Evolutionary conservation across 1,139 yeast species (phyloP).

Genomic region (Yamadazyma epiphylla): DNA sequence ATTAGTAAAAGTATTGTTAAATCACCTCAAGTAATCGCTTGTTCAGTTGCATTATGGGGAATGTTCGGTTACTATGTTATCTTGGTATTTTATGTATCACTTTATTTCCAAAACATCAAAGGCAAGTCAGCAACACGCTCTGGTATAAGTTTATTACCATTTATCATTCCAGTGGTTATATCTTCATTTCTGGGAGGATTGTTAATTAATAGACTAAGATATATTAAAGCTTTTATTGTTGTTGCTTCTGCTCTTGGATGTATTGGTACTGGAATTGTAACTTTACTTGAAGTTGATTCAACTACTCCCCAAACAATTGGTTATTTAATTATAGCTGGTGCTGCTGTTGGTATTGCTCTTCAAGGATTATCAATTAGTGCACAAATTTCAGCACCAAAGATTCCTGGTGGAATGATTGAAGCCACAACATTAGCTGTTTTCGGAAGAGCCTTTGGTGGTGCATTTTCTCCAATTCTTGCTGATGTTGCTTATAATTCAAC

Average conservation of each 20-base stretch:
- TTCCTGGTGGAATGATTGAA: conserved; percentile 29
- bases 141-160: conserved; percentile 36
- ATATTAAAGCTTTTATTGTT: conserved; percentile 29
- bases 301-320: conserved; percentile 28
- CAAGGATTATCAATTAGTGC: conserved; percentile 26
- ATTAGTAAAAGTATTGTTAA: conserved; percentile 24
- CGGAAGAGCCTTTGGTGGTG: conserved; percentile 27
- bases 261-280: conserved; percentile 32
- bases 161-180: conserved; percentile 31
- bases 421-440: conserved; percentile 32
- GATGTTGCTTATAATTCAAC: conserved; percentile 33
- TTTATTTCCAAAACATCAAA: conserved; percentile 37
- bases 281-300: conserved; percentile 29
- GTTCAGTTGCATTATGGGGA: conserved; percentile 18
- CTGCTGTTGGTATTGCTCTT: conserved; percentile 26
- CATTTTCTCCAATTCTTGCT: conserved; percentile 29
- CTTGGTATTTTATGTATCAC: conserved; percentile 22
- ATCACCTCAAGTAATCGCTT: conserved; percentile 20
- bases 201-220: conserved; percentile 24
- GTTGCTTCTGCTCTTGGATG: conserved; percentile 23
- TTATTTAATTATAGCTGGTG: conserved; percentile 27
- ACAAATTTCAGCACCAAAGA: conserved; percentile 33
- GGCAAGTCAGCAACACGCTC: conserved; percentile 32
- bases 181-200: conserved; percentile 27
- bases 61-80: conserved; percentile 24